Evolutionary conservation across 371 early-diverging fungal species (phyloP), one percentile per base, ranked within the genome.

Genomic region (Mucor piriformis): DNA sequence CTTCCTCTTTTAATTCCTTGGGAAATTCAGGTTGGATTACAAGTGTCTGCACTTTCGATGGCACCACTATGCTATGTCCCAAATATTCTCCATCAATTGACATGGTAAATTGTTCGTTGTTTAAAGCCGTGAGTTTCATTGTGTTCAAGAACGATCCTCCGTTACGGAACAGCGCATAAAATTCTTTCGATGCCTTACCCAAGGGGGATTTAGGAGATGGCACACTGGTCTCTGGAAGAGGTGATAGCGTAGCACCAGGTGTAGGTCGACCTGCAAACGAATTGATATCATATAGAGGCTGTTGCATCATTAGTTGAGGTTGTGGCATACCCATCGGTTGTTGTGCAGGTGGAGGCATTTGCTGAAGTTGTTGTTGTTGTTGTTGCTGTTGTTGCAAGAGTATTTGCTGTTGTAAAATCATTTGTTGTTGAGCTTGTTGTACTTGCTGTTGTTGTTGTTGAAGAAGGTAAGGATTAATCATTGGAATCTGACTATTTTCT

Each of bases 41-140:
- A 16, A 78, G 23, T 40, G 54, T 53, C 3, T 75, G 54, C 8
- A 69, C 64, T 15, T 59, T 27, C 1, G 67, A 50, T 8, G 73
- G 66, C 0, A 78, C 63, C 6, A 51, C 52, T 0, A 78, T 24
- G 38, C 75, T 73, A 37, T 78, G 79, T 0, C 69, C 71, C 7
- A 66, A 25, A 20, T 63, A 60, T 23, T 66, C 57, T 1, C 79
- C 75, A 18, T 63, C 66, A 10, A 78, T 47, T 3, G 58, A 13
- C 37, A 61, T 49, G 2, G 23, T 25, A 12, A 71, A 61, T 12
- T 48, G 21, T 11, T 50, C 33, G 23, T 67, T 61, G 6, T 49
- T 25, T 15, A 63, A 37, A 15, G 46, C 57, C 4, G 69, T 33
- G 3, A 48, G n/a, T 34, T 40, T 38, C 13, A 53, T 8, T 3